These are phyloP conservation scores for Tillandsia fasciculata DNA, from an alignment of 176 grass and related monocot genomes.

Conservation along the genomic window DNA sequence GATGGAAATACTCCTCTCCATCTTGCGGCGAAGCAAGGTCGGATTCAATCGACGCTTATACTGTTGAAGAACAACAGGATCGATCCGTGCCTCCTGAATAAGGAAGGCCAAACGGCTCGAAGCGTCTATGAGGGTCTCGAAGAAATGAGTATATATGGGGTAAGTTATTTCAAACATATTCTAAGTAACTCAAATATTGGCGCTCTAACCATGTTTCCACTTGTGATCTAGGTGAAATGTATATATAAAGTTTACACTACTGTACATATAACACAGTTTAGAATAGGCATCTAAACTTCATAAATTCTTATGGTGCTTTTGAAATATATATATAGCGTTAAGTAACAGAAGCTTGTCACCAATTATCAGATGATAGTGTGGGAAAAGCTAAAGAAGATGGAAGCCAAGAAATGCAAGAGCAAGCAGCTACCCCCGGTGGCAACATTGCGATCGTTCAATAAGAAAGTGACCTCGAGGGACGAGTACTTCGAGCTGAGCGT, in stretches of 20 bases:
- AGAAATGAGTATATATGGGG: constrained; percentile 21
- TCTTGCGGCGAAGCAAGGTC: constrained; percentile 25
- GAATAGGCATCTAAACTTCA: too few relatives aligned
- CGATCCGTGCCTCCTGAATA: constrained; percentile 24
- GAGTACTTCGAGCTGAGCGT: constrained; percentile 27
- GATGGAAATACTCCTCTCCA: constrained; percentile 52
- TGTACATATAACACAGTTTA: too few relatives aligned
- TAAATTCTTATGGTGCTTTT: too few relatives aligned
- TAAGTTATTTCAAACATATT: background rate
- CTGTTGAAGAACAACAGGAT: constrained; percentile 20
- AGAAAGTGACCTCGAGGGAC: constrained; percentile 7
- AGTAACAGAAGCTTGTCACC: background rate
- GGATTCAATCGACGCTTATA: constrained; percentile 19
- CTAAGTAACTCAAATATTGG: background rate
- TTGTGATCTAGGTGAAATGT: too few relatives aligned
- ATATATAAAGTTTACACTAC: too few relatives aligned
- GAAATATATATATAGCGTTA: background rate
- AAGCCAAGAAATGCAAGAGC: constrained; percentile 25
- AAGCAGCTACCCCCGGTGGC: constrained; percentile 8
- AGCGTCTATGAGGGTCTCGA: constrained; percentile 15
- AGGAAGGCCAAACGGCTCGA: constrained; percentile 12
- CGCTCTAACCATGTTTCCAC: too few relatives aligned
- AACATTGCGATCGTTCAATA: background rate
- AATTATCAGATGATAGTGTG: constrained; percentile 24
- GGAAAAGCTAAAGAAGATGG: constrained; percentile 30